Evolutionary conservation across 495 filamentous ascomycete genomes (phyloP).

Genomic region (Xylaria nigripes): DNA sequence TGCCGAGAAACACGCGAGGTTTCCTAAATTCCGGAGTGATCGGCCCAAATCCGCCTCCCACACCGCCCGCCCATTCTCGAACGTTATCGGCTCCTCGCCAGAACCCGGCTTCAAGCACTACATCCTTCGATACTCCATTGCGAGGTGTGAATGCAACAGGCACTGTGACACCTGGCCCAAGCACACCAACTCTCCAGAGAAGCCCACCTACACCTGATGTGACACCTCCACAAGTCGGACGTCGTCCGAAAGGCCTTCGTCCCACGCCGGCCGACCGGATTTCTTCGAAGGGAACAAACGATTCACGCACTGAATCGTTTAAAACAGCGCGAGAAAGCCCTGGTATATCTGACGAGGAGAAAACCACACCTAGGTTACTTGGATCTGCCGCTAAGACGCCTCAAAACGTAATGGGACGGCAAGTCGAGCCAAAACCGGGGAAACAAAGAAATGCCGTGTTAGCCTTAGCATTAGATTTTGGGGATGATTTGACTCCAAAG

Average conservation of each 20-base stretch:
- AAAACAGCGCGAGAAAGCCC: constrained; percentile 59
- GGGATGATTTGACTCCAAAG: constrained; percentile 30
- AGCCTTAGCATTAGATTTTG: constrained; percentile 43
- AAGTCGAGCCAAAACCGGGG: constrained; percentile 23
- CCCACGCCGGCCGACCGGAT: constrained; percentile 34
- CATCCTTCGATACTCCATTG: constrained; percentile 26
- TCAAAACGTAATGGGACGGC: constrained; percentile 28
- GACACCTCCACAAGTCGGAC: constrained; percentile 51
- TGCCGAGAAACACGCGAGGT: constrained; percentile 26
- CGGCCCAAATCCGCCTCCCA: constrained; percentile 42
- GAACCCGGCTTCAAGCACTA: constrained; percentile 26
- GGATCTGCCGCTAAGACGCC: constrained; percentile 39
- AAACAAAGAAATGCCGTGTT: constrained; percentile 36
- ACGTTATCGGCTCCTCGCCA: constrained; percentile 40
- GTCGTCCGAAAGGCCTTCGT: constrained; percentile 31
- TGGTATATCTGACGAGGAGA: constrained; percentile 53
- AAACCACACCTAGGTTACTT: constrained; percentile 39
- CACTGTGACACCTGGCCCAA: constrained; percentile 4
- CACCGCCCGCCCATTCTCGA: constrained; percentile 47
- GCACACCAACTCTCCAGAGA: constrained; percentile 35
- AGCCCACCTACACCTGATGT: constrained; percentile 63
- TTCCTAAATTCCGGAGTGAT: constrained; percentile 12
- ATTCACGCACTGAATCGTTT: constrained; percentile 63
- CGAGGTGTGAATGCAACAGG: constrained; percentile 16
- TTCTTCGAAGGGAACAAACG: constrained; percentile 39